These are phyloP conservation scores for Kurtzmaniella quercitrusa DNA, from an alignment of 1,139 yeast genomes.

Conservation along the genomic window DNA sequence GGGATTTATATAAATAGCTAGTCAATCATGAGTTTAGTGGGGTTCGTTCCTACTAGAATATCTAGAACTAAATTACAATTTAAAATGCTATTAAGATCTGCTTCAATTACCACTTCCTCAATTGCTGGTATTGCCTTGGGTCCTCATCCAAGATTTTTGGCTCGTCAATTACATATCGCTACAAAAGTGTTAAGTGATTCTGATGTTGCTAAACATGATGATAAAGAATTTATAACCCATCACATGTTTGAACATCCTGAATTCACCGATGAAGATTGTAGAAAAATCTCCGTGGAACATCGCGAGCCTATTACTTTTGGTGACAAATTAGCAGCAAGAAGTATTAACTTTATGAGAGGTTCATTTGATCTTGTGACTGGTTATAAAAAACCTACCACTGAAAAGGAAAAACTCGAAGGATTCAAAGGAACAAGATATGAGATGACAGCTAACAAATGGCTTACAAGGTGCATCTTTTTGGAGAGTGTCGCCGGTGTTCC, in stretches of 20 bases:
- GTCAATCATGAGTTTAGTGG: not conserved
- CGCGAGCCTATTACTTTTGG: conserved; percentile 44
- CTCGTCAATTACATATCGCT: conserved; percentile 18
- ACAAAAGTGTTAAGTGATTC: conserved; percentile 24
- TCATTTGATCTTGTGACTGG: conserved; percentile 64
- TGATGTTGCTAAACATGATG: conserved; percentile 24
- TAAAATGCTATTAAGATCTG: not conserved
- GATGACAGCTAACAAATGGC: conserved; percentile 66
- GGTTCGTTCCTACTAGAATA: not conserved
- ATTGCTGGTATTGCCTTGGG: not conserved
- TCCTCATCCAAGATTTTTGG: not conserved
- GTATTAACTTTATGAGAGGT: conserved; percentile 42
- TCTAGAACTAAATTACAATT: not conserved
- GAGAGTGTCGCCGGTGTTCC: conserved; percentile 80
- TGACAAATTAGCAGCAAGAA: conserved; percentile 50
- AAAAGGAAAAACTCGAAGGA: conserved; percentile 27
- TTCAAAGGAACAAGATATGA: conserved; percentile 44
- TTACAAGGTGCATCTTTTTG: conserved; percentile 62
- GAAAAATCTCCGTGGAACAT: conserved; percentile 46
- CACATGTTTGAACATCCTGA: conserved; percentile 58
- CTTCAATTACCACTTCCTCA: not conserved
- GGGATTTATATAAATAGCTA: not conserved
- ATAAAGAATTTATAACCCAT: conserved; percentile 31
- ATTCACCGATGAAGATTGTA: conserved; percentile 44
- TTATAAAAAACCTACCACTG: conserved; percentile 48